Conservation (phyloP, 2,329 filamentous ascomycete species). For the Fusarium burgessii region DNA sequence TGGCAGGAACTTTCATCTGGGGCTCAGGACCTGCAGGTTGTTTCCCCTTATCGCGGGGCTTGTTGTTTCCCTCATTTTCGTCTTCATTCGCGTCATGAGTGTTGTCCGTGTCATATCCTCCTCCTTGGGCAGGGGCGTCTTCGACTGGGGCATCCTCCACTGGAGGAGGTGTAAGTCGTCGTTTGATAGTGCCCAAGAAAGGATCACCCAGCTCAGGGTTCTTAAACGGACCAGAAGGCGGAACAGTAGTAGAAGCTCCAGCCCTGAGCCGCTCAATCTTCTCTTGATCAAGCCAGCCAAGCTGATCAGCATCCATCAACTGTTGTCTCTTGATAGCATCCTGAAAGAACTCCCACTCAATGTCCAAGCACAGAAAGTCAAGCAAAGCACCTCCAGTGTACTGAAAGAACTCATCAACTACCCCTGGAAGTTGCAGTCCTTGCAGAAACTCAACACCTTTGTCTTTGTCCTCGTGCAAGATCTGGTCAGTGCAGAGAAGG, state of each 20-base stretch:
- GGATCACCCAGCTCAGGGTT: constrained; percentile 1
- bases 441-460: constrained; percentile 36
- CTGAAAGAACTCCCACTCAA: constrained; percentile 43
- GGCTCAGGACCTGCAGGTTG: background rate
- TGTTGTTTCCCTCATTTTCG: background rate
- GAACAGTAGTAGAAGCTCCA: background rate
- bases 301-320: constrained; percentile 11
- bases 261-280: background rate
- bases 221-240: background rate
- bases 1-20: accelerated
- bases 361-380: constrained; percentile 44
- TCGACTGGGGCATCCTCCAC: background rate
- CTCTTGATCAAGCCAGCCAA: constrained; percentile 30
- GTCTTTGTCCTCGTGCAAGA: constrained; percentile 31
- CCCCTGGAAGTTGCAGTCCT: background rate
- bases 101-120: background rate
- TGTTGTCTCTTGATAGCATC: constrained; percentile 36
- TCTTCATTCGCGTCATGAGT: background rate
- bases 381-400: constrained; percentile 21
- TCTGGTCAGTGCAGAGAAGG: constrained; percentile 39
- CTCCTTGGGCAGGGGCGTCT: background rate
- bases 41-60: background rate
- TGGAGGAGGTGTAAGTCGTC: background rate
- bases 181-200: constrained; percentile 9
- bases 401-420: constrained; percentile 19